Conservation (phyloP, 768 basidiomycete species). For the Boletellus ananas region DNA sequence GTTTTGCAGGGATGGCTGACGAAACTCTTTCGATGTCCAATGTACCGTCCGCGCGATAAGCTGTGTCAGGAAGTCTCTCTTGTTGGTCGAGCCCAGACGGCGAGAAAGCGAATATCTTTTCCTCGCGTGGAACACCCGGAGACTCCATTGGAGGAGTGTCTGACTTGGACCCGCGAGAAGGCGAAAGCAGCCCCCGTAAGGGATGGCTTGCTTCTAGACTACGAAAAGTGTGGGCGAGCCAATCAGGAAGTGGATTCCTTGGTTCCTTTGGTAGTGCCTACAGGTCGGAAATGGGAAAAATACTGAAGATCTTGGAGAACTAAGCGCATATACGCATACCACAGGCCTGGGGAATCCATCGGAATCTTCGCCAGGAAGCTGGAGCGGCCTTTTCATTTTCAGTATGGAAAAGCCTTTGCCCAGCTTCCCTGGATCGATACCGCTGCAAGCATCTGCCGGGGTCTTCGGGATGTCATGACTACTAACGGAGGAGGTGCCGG, state of each 20-base stretch:
- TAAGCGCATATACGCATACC: slow-evolving; percentile 32
- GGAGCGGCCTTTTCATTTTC: slow-evolving; percentile 33
- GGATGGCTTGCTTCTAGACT: slow-evolving; percentile 38
- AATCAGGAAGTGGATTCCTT: slow-evolving; percentile 43
- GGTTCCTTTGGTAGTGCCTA: slow-evolving; percentile 19
- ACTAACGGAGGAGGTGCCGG: slow-evolving; percentile 43
- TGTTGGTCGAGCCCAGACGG: slow-evolving; percentile 20
- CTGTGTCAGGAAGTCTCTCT: background rate
- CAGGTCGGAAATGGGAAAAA: slow-evolving; percentile 9
- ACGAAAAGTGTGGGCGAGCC: slow-evolving; percentile 53
- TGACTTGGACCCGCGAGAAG: slow-evolving; percentile 8
- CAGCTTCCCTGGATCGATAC: slow-evolving; percentile 31
- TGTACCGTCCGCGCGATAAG: background rate
- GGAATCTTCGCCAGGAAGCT: slow-evolving; percentile 2
- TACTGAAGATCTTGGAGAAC: slow-evolving; percentile 10
- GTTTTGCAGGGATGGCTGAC: background rate
- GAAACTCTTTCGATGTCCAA: background rate
- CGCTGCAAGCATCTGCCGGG: slow-evolving; percentile 39
- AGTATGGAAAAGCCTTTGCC: slow-evolving; percentile 41
- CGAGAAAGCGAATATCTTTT: slow-evolving; percentile 27
- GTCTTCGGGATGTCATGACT: slow-evolving; percentile 40
- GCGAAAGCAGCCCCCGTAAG: slow-evolving; percentile 30
- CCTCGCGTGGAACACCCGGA: slow-evolving; percentile 9
- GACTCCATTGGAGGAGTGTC: slow-evolving; percentile 1
- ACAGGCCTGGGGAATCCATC: slow-evolving; percentile 6